These are phyloP conservation scores for Cyberlindnera xylosilytica DNA, from an alignment of 805 yeast species.

Conservation along the genomic window DNA sequence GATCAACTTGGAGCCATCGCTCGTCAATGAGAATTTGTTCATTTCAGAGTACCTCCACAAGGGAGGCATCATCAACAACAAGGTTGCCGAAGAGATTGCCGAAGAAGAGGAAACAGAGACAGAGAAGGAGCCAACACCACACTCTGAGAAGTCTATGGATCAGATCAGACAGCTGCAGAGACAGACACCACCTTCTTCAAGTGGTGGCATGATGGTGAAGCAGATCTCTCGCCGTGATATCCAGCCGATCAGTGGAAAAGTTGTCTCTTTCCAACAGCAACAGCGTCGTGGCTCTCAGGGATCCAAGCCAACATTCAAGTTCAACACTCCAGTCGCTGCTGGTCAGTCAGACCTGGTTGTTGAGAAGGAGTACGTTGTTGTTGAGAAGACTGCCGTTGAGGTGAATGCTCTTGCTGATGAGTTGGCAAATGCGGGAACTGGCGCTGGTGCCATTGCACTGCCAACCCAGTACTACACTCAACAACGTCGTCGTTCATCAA, in stretches of 20 bases:
- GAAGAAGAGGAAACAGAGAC: conserved; percentile 17
- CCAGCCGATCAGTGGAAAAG: conserved; percentile 21
- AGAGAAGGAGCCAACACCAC: conserved; percentile 1
- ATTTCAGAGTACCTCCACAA: conserved; percentile 72
- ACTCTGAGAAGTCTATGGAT: conserved; percentile 7
- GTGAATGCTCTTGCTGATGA: conserved; percentile 96
- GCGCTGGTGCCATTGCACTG: conserved; percentile 44
- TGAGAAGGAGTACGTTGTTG: conserved; percentile 89
- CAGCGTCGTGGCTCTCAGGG: conserved; percentile 11
- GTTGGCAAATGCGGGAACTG: conserved; percentile 59
- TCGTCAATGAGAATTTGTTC: conserved; percentile 73
- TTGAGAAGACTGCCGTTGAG: conserved; percentile 92
- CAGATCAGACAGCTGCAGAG: conserved; percentile 5
- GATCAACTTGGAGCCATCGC: conserved; percentile 60
- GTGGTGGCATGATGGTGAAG: conserved; percentile 11
- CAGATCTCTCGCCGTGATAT: conserved; percentile 26
- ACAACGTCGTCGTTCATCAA: conserved; percentile 35
- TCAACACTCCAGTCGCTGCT: conserved; percentile 18
- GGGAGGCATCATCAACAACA: conserved; percentile 26
- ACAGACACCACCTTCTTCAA: conserved; percentile 9
- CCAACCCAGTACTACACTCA: conserved; percentile 21
- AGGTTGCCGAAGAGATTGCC: conserved; percentile 11
- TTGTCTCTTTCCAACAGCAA: conserved; percentile 8
- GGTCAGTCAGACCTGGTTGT: conserved; percentile 46
- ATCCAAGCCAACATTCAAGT: conserved; percentile 14